These are phyloP conservation scores for Eremochloa ophiuroides DNA, from an alignment of 176 grass and related monocot species.

Conservation along the genomic window DNA sequence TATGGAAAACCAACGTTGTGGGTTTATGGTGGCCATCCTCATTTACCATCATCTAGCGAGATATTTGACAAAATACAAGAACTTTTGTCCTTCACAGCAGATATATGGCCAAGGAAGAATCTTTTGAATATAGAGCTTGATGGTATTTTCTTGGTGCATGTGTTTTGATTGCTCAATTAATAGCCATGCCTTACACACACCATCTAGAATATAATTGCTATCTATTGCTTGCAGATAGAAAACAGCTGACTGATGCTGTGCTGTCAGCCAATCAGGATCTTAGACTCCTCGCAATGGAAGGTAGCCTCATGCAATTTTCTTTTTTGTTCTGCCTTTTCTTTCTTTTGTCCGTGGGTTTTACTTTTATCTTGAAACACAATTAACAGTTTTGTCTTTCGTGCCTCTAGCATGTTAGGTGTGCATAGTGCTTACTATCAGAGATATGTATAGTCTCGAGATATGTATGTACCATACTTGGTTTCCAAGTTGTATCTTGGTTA, in stretches of 20 bases:
- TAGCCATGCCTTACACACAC: neutral
- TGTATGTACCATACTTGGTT: too few relatives aligned
- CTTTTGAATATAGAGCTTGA: conserved; percentile 44
- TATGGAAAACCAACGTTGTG: conserved; percentile 65
- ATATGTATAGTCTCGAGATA: too few relatives aligned
- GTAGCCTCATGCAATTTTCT: conserved; percentile 29
- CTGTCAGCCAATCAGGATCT: conserved; percentile 69
- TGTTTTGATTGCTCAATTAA: conserved; percentile 1
- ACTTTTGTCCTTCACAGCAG: conserved; percentile 54
- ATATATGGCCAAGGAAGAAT: conserved; percentile 56
- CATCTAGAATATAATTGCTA: conserved; percentile 18
- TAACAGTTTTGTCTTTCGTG: neutral
- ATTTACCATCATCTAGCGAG: conserved; percentile 56
- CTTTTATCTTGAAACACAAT: neutral
- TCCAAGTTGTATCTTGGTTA: too few relatives aligned
- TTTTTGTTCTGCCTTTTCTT: neutral
- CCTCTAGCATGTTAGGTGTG: too few relatives aligned
- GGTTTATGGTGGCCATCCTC: conserved; percentile 74
- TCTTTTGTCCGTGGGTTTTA: neutral
- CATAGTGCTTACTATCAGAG: too few relatives aligned
- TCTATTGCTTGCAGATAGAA: conserved; percentile 51
- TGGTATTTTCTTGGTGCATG: conserved; percentile 42
- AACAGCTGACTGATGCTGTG: conserved; percentile 38
- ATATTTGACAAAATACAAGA: conserved; percentile 61
- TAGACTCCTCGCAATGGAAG: conserved; percentile 59